Evolutionary conservation across 2,329 filamentous ascomycete species (phyloP).

Genomic region (Thermoascus crustaceus): DNA sequence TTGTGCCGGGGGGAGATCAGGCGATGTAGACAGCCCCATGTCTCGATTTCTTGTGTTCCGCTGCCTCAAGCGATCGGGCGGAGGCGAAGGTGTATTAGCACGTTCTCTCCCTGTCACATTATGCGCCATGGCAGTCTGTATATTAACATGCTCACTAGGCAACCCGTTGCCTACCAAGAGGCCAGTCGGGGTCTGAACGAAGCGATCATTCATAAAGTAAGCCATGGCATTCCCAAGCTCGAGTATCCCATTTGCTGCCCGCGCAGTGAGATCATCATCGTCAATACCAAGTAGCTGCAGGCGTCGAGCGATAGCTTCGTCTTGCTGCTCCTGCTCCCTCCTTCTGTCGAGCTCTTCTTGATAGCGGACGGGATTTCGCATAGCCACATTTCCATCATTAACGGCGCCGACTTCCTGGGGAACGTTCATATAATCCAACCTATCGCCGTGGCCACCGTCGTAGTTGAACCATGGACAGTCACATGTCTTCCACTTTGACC

Average conservation of each 20-base stretch:
- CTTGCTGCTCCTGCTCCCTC: constrained; percentile 41
- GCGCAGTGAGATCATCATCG: constrained; percentile 1
- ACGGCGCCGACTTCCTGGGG: constrained; percentile 25
- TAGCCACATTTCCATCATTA: too few relatives aligned
- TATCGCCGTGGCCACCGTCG: constrained; percentile 46
- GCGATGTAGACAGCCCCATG: not conserved
- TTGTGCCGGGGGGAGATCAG: not conserved
- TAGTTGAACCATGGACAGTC: constrained; percentile 75
- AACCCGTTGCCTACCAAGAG: not conserved
- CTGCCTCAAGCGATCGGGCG: constrained; percentile 1
- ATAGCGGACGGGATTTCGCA: constrained; percentile 24
- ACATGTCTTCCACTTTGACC: constrained; percentile 72
- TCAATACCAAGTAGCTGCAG: constrained; percentile 30
- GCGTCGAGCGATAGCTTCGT: constrained; percentile 45
- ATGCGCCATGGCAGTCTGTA: not conserved
- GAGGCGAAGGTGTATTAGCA: constrained; percentile 1
- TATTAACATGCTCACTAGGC: not conserved
- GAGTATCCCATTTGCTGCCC: not conserved
- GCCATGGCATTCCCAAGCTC: constrained; percentile 2
- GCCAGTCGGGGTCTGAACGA: not conserved
- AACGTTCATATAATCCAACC: constrained; percentile 45
- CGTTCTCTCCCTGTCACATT: not conserved
- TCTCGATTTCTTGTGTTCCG: not conserved
- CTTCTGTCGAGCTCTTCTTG: constrained; percentile 44
- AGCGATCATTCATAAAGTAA: constrained; percentile 4